phyloP scores from a whole-genome alignment of 805 yeast species.

The Blastobotrys attinorum region DNA sequence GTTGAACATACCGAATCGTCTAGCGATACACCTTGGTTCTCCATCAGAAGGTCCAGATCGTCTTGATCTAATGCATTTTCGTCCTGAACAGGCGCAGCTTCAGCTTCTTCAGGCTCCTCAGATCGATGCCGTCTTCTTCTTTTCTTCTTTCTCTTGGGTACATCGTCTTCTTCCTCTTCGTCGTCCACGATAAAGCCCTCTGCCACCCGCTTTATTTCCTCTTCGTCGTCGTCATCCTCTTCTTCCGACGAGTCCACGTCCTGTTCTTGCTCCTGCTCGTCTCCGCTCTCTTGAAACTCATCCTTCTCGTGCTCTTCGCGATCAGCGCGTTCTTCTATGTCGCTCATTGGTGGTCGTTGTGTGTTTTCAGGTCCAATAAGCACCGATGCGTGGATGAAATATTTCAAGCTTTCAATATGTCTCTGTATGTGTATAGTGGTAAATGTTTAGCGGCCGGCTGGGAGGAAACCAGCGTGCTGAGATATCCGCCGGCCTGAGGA shows the following conservation, averaged over 20 bases:
- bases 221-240: slow-evolving; percentile 89
- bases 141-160: slow-evolving; percentile 16
- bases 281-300: slow-evolving; percentile 7
- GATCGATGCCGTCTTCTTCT: slow-evolving; percentile 13
- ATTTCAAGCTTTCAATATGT: no score
- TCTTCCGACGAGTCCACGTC: slow-evolving; percentile 75
- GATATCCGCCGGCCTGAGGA: no score
- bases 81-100: slow-evolving; percentile 10
- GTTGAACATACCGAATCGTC: slow-evolving; percentile 28
- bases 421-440: slow-evolving; percentile 2
- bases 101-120: slow-evolving; percentile 15
- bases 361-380: no score
- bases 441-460: neutral
- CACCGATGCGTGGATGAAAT: no score
- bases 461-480: no score
- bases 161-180: slow-evolving; percentile 55
- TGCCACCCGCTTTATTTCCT: slow-evolving; percentile 67
- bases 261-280: slow-evolving; percentile 31
- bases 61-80: slow-evolving; percentile 85
- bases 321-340: slow-evolving; percentile 4
- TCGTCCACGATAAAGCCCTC: slow-evolving; percentile 95
- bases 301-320: slow-evolving; percentile 16
- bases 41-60: slow-evolving; percentile 85
- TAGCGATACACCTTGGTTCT: slow-evolving; percentile 58
- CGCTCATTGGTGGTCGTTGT: no score